Conservation (phyloP, 192 early-diverging fungal genomes). For the Lunasporangiospora selenospora region DNA sequence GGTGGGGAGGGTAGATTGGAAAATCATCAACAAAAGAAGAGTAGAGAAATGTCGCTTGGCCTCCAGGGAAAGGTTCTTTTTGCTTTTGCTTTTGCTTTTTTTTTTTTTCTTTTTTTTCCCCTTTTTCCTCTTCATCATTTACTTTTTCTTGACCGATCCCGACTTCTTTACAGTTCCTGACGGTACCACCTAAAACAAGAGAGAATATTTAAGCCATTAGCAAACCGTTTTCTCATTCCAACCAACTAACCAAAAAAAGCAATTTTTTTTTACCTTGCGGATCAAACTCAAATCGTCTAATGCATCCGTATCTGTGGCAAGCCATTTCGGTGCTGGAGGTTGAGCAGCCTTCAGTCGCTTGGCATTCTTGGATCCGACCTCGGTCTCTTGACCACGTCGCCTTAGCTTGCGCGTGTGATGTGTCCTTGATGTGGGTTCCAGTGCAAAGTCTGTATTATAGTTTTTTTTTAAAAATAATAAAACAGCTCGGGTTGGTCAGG, state of each 20-base stretch:
- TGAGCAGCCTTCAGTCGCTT: constrained; percentile 24
- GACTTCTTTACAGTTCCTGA: constrained; percentile 30
- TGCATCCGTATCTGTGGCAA: constrained; percentile 27
- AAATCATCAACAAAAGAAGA: no score
- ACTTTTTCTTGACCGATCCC: constrained; percentile 41
- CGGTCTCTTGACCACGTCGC: constrained; percentile 29
- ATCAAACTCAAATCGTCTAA: constrained; percentile 30
- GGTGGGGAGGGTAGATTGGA: no score
- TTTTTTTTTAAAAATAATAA: no score
- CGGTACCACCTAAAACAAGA: constrained; percentile 10
- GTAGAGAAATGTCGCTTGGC: no score
- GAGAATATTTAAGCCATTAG: background rate
- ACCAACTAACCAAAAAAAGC: background rate
- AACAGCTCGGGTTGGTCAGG: no score
- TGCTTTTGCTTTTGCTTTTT: no score
- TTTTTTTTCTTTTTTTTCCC: no score
- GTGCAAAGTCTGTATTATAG: constrained; percentile 26
- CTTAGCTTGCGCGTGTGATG: constrained; percentile 31
- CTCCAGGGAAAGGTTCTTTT: no score
- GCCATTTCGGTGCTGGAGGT: constrained; percentile 28
- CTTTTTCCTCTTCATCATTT: no score
- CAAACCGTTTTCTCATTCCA: background rate
- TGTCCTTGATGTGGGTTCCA: constrained; percentile 31
- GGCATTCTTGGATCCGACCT: constrained; percentile 27
- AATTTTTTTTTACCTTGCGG: constrained; percentile 18